Percentiles rank a stretch among this genome's conserved stretches.
Conservation (phyloP, 768 basidiomycete species). For the Pholiota molesta region DNA sequence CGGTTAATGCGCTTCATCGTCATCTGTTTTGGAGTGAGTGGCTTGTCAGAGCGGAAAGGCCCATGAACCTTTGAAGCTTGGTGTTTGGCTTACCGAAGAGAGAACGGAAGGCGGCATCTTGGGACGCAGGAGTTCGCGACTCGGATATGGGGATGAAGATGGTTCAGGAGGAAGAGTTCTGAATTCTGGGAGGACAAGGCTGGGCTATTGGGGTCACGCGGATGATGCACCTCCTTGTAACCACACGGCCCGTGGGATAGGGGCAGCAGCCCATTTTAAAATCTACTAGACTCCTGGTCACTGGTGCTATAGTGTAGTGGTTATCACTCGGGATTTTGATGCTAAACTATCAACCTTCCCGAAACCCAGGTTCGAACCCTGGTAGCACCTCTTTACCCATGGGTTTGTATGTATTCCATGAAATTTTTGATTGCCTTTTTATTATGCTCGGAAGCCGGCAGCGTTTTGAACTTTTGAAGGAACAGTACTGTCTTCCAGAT, state of each 20-base stretch:
- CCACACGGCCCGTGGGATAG: background rate
- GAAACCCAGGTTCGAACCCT: slow-evolving; percentile 4
- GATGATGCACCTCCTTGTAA: background rate
- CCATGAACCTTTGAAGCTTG: too few relatives aligned
- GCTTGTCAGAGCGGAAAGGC: background rate
- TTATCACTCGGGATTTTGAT: slow-evolving; percentile 4
- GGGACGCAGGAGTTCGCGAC: background rate
- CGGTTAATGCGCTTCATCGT: slow-evolving; percentile 84
- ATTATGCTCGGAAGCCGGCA: background rate
- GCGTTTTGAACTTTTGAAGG: too few relatives aligned
- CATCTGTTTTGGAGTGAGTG: slow-evolving; percentile 32
- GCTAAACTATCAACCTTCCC: background rate
- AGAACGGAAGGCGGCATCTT: background rate
- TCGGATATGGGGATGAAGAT: background rate
- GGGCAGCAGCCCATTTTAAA: background rate
- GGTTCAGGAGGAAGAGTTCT: background rate
- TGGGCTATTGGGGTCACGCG: background rate
- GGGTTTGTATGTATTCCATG: too few relatives aligned
- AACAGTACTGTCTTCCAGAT: too few relatives aligned
- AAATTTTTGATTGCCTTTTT: too few relatives aligned
- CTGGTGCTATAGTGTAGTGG: slow-evolving; percentile 4
- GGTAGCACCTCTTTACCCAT: slow-evolving; percentile 2
- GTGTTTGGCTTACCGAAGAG: background rate
- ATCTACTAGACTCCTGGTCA: background rate
- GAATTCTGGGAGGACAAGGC: too few relatives aligned